phyloP scores from a whole-genome alignment of 2,329 filamentous ascomycete genomes.

The Gremmenia infestans region DNA sequence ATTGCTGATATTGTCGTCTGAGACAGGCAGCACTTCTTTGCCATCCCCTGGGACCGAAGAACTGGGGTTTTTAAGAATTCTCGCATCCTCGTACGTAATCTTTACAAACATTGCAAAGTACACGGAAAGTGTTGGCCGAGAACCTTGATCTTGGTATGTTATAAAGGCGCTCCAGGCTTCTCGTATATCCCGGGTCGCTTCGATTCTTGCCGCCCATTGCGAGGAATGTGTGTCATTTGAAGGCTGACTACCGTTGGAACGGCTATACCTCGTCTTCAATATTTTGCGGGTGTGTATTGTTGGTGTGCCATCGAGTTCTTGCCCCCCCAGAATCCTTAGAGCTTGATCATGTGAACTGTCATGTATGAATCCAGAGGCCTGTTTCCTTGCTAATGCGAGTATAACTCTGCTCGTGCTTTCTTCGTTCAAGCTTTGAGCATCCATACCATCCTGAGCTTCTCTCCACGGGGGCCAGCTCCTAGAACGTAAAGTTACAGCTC shows the following conservation, averaged over 20 bases:
- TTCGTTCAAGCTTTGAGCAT: constrained; percentile 47
- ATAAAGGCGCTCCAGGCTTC: constrained; percentile 52
- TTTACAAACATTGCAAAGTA: constrained; percentile 60
- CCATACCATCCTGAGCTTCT: constrained; percentile 52
- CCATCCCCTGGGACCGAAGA: constrained; percentile 53
- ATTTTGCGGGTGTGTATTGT: constrained; percentile 50
- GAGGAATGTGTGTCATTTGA: neutral
- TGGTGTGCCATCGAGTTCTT: constrained; percentile 45
- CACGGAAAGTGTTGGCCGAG: constrained; percentile 39
- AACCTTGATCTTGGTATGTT: constrained; percentile 31
- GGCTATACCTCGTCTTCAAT: constrained; percentile 6
- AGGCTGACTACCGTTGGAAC: too few relatives aligned
- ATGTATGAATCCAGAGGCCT: constrained; percentile 49
- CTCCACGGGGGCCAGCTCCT: constrained; percentile 58
- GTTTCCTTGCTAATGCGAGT: constrained; percentile 48
- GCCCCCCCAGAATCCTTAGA: constrained; percentile 49
- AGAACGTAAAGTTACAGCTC: constrained; percentile 43
- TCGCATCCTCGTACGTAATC: constrained; percentile 37
- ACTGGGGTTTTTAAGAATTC: constrained; percentile 16
- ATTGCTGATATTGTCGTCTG: constrained; percentile 55
- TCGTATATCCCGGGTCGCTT: constrained; percentile 53
- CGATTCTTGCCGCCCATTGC: constrained; percentile 51
- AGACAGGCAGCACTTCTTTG: constrained; percentile 48
- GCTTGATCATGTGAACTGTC: constrained; percentile 43
- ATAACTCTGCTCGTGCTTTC: constrained; percentile 51